Evolutionary conservation across 2,329 filamentous ascomycete species (phyloP).

Genomic region (Neoarthrinium moseri): DNA sequence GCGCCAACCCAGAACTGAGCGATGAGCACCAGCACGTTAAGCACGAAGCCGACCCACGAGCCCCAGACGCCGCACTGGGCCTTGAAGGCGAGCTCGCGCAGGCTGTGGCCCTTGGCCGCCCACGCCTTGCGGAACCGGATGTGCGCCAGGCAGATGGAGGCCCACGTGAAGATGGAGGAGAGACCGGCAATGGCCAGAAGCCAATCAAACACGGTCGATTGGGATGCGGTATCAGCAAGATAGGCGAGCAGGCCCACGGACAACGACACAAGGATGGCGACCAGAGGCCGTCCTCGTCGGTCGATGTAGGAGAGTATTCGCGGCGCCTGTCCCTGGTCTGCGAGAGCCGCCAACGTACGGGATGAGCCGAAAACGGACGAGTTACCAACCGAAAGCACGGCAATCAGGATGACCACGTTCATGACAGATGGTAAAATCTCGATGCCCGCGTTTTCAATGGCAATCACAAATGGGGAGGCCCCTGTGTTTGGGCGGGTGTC

Average conservation of each 20-base stretch:
- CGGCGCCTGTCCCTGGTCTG: slow-evolving; percentile 83
- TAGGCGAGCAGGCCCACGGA: slow-evolving; percentile 73
- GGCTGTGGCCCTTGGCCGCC: slow-evolving; percentile 64
- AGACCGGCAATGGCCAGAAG: slow-evolving; percentile 73
- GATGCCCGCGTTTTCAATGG: slow-evolving; percentile 77
- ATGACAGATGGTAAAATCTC: slow-evolving; percentile 77
- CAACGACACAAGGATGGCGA: slow-evolving; percentile 68
- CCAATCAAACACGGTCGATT: slow-evolving; percentile 72
- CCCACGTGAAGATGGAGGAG: slow-evolving; percentile 77
- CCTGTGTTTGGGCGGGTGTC: slow-evolving; percentile 26
- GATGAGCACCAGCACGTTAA: slow-evolving; percentile 74
- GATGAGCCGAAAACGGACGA: slow-evolving; percentile 90
- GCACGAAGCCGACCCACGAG: slow-evolving; percentile 74
- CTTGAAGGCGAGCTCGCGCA: slow-evolving; percentile 76
- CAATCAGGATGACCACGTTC: slow-evolving; percentile 92
- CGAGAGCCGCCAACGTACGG: slow-evolving; percentile 83
- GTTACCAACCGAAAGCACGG: slow-evolving; percentile 88
- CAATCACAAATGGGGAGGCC: slow-evolving; percentile 82
- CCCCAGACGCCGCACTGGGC: slow-evolving; percentile 78
- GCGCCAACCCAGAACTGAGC: slow-evolving; percentile 89
- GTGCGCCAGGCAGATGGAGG: slow-evolving; percentile 83
- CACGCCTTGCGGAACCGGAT: slow-evolving; percentile 89
- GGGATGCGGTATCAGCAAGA: slow-evolving; percentile 63
- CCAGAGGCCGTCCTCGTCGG: slow-evolving; percentile 74
- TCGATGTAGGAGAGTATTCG: slow-evolving; percentile 77